Percentiles rank a stretch among this genome's conserved stretches.
Evolutionary conservation across 2,329 filamentous ascomycete species (phyloP).

Genomic region (Microcyclosporella mali): DNA sequence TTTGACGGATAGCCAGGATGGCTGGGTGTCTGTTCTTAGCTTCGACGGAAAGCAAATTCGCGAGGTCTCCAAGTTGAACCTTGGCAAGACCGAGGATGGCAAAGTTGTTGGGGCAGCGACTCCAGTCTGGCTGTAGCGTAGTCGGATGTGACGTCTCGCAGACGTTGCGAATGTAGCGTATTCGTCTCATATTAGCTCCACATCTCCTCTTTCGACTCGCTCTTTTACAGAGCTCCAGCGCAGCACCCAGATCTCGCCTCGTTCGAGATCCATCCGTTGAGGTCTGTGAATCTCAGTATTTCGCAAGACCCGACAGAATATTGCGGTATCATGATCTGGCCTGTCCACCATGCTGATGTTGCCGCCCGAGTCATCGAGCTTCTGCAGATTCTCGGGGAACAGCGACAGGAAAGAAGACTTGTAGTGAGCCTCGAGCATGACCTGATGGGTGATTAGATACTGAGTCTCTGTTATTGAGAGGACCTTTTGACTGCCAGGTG

Average conservation of each 20-base stretch:
- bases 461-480: slow-evolving; percentile 70
- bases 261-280: slow-evolving; percentile 39
- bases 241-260: slow-evolving; percentile 53
- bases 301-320: slow-evolving; percentile 70
- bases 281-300: slow-evolving; percentile 59
- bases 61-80: slow-evolving; percentile 26
- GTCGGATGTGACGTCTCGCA: neutral
- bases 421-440: slow-evolving; percentile 79
- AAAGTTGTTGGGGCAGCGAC: slow-evolving; percentile 29
- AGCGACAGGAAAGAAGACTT: slow-evolving; percentile 73
- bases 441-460: slow-evolving; percentile 80
- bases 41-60: slow-evolving; percentile 29
- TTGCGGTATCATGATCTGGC: slow-evolving; percentile 74
- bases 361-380: slow-evolving; percentile 50
- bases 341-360: slow-evolving; percentile 88
- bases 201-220: slow-evolving; percentile 68
- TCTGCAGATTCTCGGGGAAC: slow-evolving; percentile 89
- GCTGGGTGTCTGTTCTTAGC: slow-evolving; percentile 28
- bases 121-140: slow-evolving; percentile 29
- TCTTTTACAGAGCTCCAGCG: slow-evolving; percentile 53
- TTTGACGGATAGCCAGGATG: slow-evolving; percentile 32
- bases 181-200: slow-evolving; percentile 49
- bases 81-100: slow-evolving; percentile 28
- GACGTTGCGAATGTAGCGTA: too few species aligned
- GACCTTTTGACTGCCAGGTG: slow-evolving; percentile 32